Evolutionary conservation across 257 asterid species (phyloP), one percentile per base, ranked within the genome.

Genomic region (Fraxinus pennsylvanica): DNA sequence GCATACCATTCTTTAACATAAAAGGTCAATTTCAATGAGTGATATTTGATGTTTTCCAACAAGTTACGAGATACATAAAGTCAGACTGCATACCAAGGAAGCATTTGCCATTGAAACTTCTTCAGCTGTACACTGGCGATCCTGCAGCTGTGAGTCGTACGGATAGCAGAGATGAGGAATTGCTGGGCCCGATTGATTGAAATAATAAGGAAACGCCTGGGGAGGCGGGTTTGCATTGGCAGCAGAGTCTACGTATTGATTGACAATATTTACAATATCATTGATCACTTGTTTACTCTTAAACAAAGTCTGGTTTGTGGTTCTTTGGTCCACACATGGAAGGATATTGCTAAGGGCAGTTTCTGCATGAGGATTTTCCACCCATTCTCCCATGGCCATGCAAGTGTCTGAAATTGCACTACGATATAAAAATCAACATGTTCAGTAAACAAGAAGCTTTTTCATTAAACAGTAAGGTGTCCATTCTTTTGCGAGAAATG

Each of bases 321-420:
- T 94, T 77, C 86, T 82, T 66, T 82, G 92, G 87, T 93, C 98
- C 6, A 96, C 99, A 66, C 99, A 96, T 17, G 99, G 99, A 76
- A 96, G 94, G 83, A 96, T 96, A 85, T 87, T 90, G 89, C 97
- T 93, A n/a, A 96, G 92, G n/a, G 97, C 99, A 29, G 97, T 96
- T 86, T 92, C 98, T 7, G 99, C 96, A 7, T 89, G 98, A 52
- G 99, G 99, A 80, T 96, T 96, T 76, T 92, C 97, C 47, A 90
- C 97, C 99, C 99, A 93, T 79, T 96, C 99, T 71, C 92, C 94
- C 99, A 96, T 96, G 50, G 99, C 97, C 91, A 93, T 63, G 82
- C 98, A 92, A 9, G 97, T 92, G 72, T 96, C 99, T 0, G 93
- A 63, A 54, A 92, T 92, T 66, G 93, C 89, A 72, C 99, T 93